These are phyloP conservation scores for Zalerion maritima DNA, from an alignment of 495 filamentous ascomycete genomes.

Conservation along the genomic window DNA sequence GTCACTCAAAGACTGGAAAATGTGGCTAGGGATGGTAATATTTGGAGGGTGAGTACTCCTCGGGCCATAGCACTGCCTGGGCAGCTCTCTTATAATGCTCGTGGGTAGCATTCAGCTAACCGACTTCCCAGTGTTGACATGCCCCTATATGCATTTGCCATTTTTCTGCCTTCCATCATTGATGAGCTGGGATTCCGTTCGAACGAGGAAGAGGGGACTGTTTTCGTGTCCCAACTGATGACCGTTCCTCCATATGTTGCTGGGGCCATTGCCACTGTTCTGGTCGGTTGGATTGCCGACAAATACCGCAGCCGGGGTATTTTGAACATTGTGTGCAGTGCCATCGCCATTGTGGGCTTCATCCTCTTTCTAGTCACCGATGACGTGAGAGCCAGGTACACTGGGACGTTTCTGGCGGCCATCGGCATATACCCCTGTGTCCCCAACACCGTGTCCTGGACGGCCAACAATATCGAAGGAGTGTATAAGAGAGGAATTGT, in stretches of 20 bases:
- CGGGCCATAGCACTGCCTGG: constrained; percentile 23
- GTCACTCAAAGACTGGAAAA: constrained; percentile 77
- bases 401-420: constrained; percentile 72
- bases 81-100: background rate
- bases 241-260: constrained; percentile 82
- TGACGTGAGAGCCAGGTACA: constrained; percentile 55
- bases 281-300: constrained; percentile 66
- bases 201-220: constrained; percentile 22
- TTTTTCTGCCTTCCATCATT: constrained; percentile 85
- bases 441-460: constrained; percentile 83
- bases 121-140: no score
- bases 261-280: constrained; percentile 62
- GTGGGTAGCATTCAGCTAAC: no score
- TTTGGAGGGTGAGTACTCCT: constrained; percentile 49
- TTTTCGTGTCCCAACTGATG: constrained; percentile 62
- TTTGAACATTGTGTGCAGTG: constrained; percentile 62
- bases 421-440: constrained; percentile 87
- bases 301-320: constrained; percentile 61
- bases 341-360: constrained; percentile 68
- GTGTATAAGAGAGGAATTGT: constrained; percentile 86
- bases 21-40: constrained; percentile 57
- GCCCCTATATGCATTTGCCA: constrained; percentile 78
- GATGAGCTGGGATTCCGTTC: constrained; percentile 49
- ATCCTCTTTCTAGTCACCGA: constrained; percentile 56
- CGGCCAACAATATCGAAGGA: constrained; percentile 80